Conservation (phyloP, 441 rosid species). For the Populus hybrid region DNA sequence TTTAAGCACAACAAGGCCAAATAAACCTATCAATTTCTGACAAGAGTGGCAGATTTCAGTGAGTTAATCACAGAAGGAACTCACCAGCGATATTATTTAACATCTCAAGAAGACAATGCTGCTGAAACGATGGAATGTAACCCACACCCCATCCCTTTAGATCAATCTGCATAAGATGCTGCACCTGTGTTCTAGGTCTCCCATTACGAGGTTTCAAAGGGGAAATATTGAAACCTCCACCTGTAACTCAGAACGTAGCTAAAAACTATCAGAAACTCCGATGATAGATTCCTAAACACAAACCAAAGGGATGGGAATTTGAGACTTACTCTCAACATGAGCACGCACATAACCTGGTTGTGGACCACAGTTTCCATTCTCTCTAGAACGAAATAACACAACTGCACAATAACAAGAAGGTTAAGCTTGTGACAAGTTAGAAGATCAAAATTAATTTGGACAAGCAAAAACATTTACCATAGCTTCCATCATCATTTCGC, state of each 20-base stretch:
- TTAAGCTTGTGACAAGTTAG: conserved; percentile 10
- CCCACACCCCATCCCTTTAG: conserved; percentile 98
- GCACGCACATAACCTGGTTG: conserved; percentile 98
- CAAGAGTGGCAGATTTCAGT: background rate
- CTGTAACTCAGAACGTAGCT: conserved; percentile 36
- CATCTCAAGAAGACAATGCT: conserved; percentile 97
- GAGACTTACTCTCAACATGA: conserved; percentile 85
- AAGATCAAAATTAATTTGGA: conserved; percentile 16
- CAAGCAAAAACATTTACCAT: conserved; percentile 47
- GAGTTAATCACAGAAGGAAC: conserved; percentile 20
- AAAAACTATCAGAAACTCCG: background rate
- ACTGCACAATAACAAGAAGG: conserved; percentile 51
- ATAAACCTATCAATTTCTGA: too few relatives aligned
- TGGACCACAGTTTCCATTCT: conserved; percentile 90
- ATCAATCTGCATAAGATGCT: conserved; percentile 96
- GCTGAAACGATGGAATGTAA: conserved; percentile 90
- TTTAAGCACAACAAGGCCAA: too few relatives aligned
- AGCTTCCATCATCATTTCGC: conserved; percentile 95
- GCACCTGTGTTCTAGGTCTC: conserved; percentile 89
- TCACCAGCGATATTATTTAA: conserved; percentile 94
- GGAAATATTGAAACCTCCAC: conserved; percentile 94
- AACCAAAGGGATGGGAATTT: conserved; percentile 12
- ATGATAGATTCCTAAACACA: conserved; percentile 1
- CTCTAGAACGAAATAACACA: conserved; percentile 96
- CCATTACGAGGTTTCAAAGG: conserved; percentile 85